phyloP scores from a whole-genome alignment of 805 yeast genomes.

The Yamadazyma kitorensis region DNA sequence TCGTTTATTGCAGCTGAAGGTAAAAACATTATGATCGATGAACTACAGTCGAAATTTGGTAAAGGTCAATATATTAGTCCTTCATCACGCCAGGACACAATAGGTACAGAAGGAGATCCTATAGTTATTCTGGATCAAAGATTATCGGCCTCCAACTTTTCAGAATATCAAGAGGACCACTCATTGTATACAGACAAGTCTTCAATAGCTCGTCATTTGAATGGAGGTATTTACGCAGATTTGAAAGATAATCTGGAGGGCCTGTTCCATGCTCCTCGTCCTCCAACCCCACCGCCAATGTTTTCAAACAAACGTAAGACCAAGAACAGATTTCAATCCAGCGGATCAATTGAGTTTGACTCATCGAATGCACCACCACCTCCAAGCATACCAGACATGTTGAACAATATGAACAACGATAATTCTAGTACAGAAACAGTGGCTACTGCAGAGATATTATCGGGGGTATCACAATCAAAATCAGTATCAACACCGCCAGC shows the following conservation, averaged over 20 bases:
- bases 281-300: slow-evolving; percentile 6
- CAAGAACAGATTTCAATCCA: no score
- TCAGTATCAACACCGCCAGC: no score
- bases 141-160: neutral
- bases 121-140: slow-evolving; percentile 2
- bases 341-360: neutral
- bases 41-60: slow-evolving; percentile 13
- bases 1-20: slow-evolving; percentile 8
- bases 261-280: slow-evolving; percentile 5
- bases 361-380: slow-evolving; percentile 3
- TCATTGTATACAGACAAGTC: no score
- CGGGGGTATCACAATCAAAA: no score
- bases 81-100: neutral
- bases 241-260: neutral
- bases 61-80: no score
- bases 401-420: no score
- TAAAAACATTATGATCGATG: slow-evolving; percentile 14
- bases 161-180: no score
- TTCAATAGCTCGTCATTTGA: neutral
- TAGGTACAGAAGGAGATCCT: slow-evolving; percentile 2
- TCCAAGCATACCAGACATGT: no score
- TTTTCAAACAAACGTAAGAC: no score
- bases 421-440: neutral
- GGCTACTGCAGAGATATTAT: no score
- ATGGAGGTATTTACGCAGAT: neutral